A percentile compares a stretch with the other conserved stretches of the same genome.
Conservation (phyloP, 2,329 filamentous ascomycete genomes). For the Didymella pomorum region DNA sequence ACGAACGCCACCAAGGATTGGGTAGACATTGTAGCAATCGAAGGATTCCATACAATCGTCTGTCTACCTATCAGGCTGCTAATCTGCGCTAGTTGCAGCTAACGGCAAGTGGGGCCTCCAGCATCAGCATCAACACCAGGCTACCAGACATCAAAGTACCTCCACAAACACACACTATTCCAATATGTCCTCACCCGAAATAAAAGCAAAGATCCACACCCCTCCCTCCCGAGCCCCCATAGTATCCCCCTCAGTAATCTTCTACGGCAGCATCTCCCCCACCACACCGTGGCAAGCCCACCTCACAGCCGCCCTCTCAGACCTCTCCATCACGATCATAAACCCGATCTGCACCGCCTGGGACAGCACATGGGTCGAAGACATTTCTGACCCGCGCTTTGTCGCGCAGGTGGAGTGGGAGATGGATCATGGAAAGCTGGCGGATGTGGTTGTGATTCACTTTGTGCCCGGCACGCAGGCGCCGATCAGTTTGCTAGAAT, state of each 20-base stretch:
- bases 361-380: constrained; percentile 65
- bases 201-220: constrained; percentile 32
- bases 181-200: constrained; percentile 24
- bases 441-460: constrained; percentile 65
- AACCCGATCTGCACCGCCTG: constrained; percentile 67
- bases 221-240: constrained; percentile 31
- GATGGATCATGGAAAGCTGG: constrained; percentile 62
- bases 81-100: constrained; percentile 4
- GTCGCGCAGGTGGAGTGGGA: constrained; percentile 69
- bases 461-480: constrained; percentile 62
- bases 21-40: background rate
- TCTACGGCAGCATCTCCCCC: constrained; percentile 63
- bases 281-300: constrained; percentile 60
- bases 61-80: background rate
- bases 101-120: constrained; percentile 8
- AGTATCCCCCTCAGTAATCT: constrained; percentile 58
- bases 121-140: background rate
- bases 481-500: constrained; percentile 66
- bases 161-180: background rate
- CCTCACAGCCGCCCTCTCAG: constrained; percentile 50
- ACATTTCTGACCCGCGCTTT: constrained; percentile 59
- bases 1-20: constrained; percentile 12
- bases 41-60: background rate
- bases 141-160: background rate
- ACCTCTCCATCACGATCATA: constrained; percentile 62